Evolutionary conservation across 164 flowering plant species (phyloP), one percentile per base, ranked within the genome.

Genomic region (Platanus orientalis): DNA sequence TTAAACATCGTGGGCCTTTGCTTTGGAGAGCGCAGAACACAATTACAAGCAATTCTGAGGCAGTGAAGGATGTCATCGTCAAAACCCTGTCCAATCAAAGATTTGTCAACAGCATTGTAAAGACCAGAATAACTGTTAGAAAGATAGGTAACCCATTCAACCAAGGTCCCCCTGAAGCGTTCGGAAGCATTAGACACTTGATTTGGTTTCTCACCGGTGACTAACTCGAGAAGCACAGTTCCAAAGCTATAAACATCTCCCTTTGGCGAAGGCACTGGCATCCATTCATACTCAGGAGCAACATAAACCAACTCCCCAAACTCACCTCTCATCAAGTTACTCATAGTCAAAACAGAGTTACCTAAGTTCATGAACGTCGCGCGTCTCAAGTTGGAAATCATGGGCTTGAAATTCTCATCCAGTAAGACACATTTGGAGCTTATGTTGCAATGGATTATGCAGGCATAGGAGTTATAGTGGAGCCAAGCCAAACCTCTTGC

Each of bases 401-500:
- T 58, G 7, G 73, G 68, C 60, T 69, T 60, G 29, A 50, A 69
- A 45, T 63, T 49, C 17, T 58, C 52, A 45, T 63, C 73, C 7
- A 69, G 29, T 6, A 69, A 47, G 21, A 69, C 50, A 58, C 67
- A 57, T 69, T 63, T 69, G 39, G 68, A 58, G 54, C 68, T 63
- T n/a, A n/a, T n/a, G n/a, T n/a, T n/a, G n/a, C n/a, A n/a, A n/a
- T n/a, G n/a, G n/a, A n/a, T n/a, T n/a, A 69, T 69, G 17, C 67
- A 49, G 10, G 52, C 56, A 4, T 40, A 57, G 58, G 53, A 64
- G 42, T 48, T 59, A 24, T 70, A 68, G 36, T 70, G 73, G 28
- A 70, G 65, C 73, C 69, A 70, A 0, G 68, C 64, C 45, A 64
- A 23, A 12, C 68, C 73, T 69, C 64, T 63, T n/a, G 73, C 67